Conservation (phyloP, 2,329 filamentous ascomycete genomes). For the Lasiodiplodia theobromae region DNA sequence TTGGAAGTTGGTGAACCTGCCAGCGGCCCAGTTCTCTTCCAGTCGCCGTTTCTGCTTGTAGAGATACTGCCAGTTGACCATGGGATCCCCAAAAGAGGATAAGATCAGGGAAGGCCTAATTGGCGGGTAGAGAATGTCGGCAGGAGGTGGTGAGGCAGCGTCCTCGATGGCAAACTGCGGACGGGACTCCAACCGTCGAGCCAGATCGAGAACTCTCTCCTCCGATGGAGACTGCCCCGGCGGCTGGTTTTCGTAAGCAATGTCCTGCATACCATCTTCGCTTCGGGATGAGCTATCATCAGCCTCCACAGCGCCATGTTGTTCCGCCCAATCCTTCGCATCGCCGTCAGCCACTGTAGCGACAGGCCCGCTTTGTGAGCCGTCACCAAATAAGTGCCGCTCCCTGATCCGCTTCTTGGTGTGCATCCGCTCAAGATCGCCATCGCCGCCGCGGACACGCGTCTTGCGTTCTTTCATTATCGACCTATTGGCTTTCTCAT, state of each 20-base stretch:
- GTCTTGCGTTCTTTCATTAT: slow-evolving; percentile 54
- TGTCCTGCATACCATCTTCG: slow-evolving; percentile 49
- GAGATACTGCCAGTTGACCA: slow-evolving; percentile 90
- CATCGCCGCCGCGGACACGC: slow-evolving; percentile 37
- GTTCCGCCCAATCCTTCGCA: slow-evolving; percentile 51
- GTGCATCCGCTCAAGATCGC: slow-evolving; percentile 44
- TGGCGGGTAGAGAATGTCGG: slow-evolving; percentile 35
- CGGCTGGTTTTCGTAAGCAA: slow-evolving; percentile 36
- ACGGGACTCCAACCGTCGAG: slow-evolving; percentile 20
- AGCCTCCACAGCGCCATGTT: slow-evolving; percentile 57
- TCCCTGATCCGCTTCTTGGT: slow-evolving; percentile 60
- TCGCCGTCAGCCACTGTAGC: slow-evolving; percentile 11
- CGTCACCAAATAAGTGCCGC: slow-evolving; percentile 50
- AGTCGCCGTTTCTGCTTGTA: slow-evolving; percentile 86
- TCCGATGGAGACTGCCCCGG: slow-evolving; percentile 31
- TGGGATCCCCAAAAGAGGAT: slow-evolving; percentile 55
- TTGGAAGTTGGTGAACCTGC: slow-evolving; percentile 84
- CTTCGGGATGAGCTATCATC: slow-evolving; percentile 45
- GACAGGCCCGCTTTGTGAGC: not conserved
- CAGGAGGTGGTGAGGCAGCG: slow-evolving; percentile 24
- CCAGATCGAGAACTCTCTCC: slow-evolving; percentile 25
- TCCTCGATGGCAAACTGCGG: slow-evolving; percentile 29
- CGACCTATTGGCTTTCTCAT: slow-evolving; percentile 50
- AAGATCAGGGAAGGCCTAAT: slow-evolving; percentile 44
- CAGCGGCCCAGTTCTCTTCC: slow-evolving; percentile 90